Conservation (phyloP, 768 basidiomycete genomes). For the Rhizopogon roseolus region DNA sequence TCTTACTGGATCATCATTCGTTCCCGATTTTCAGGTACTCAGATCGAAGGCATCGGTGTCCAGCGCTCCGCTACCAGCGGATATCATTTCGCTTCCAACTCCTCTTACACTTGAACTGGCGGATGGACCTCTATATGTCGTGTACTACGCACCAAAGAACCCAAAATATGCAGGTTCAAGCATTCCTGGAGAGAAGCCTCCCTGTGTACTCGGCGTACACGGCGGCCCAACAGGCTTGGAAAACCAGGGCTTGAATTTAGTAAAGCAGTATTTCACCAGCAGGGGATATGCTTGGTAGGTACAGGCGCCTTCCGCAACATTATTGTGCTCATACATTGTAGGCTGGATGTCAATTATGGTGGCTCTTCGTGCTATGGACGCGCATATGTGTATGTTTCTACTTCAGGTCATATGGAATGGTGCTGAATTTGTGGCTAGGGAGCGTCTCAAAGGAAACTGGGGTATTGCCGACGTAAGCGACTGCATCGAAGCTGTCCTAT, state of each 20-base stretch:
- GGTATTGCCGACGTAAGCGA: conserved; percentile 72
- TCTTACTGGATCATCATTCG: conserved; percentile 18
- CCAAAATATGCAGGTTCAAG: conserved; percentile 49
- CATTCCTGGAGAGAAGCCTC: conserved; percentile 50
- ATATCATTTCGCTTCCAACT: conserved; percentile 40
- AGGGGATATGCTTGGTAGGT: conserved; percentile 64
- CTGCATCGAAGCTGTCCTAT: conserved; percentile 47
- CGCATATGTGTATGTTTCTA: conserved; percentile 43
- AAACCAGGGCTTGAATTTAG: conserved; percentile 45
- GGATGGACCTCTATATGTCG: conserved; percentile 46
- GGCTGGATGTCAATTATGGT: conserved; percentile 68
- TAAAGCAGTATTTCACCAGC: conserved; percentile 62
- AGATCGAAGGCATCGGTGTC: conserved; percentile 18
- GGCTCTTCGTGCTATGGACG: conserved; percentile 75
- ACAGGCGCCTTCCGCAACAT: no score
- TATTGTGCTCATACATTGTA: not conserved
- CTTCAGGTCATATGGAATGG: conserved; percentile 53
- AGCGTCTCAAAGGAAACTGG: conserved; percentile 62
- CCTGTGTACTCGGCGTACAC: conserved; percentile 60
- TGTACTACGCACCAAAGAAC: conserved; percentile 67
- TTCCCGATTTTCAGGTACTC: conserved; percentile 15
- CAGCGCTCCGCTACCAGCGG: not conserved
- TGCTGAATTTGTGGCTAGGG: conserved; percentile 46
- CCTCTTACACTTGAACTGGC: conserved; percentile 37
- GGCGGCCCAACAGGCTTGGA: conserved; percentile 64